Evolutionary conservation across 306 rosid genomes (phyloP), one percentile per base, ranked within the genome.

Genomic region (Pterocarpus santalinus): DNA sequence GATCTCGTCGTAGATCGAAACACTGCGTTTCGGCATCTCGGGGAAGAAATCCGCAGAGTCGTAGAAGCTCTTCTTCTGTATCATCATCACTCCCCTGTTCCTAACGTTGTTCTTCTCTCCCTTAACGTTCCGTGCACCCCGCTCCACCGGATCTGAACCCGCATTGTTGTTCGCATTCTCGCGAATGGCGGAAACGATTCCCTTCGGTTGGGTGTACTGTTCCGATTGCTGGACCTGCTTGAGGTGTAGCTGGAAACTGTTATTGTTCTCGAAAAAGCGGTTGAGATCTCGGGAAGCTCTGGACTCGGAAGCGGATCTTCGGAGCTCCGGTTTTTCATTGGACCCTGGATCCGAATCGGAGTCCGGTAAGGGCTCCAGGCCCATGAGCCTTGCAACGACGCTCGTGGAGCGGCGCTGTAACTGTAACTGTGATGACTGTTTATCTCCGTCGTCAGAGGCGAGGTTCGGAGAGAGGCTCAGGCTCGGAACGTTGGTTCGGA

Each of bases 251-350:
- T 84, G 90, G 3, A 82, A 72, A 81, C 61, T 30, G 61, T 55
- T 55, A 8, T 44, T 80, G 83, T 53, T 64, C 79, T 93, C 94
- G 62, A 83, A 73, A 70, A 85, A 88, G 3, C 95, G 95, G 61
- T 55, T 55, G 61, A 89, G 91, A 84, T 91, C 98, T 85, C 90
- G 85, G 71, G 88, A 77, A 2, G 86, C 92, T 76, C 99, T 89
- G 17, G 99, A 95, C 77, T 95, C 99, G 5, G 99, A 95, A 0
- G 93, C 89, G 12, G 99, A 95, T 89, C 99, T 88, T 68, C 95
- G 92, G 11, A 95, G 97, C 86, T 93, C 60, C 56, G 91, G 89
- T 70, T n/a, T 55, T 17, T 55, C n/a, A 55, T 55, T 16, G 61
- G 61, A 30, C 32, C 28, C 61, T 55, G 61, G 28, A 16, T 89